These are phyloP conservation scores for Chrysopogon serrulatus DNA, from an alignment of 176 grass and related monocot species.

Conservation along the genomic window DNA sequence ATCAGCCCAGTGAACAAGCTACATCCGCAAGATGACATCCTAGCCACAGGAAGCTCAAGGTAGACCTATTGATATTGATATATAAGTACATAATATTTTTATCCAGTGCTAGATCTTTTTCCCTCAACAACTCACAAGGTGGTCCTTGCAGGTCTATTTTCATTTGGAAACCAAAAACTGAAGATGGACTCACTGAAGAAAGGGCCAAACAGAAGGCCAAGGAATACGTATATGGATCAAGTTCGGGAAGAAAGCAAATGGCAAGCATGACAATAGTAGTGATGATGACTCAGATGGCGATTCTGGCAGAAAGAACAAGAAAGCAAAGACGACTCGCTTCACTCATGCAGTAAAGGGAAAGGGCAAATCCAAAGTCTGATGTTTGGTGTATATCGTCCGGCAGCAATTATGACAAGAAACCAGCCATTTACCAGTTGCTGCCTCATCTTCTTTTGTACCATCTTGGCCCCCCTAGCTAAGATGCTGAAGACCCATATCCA, in stretches of 20 bases:
- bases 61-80: slow-evolving; percentile 5
- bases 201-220: slow-evolving; percentile 46
- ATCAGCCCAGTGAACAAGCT: slow-evolving; percentile 96
- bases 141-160: slow-evolving; percentile 63
- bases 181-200: slow-evolving; percentile 25
- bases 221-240: slow-evolving; percentile 63
- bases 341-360: slow-evolving; percentile 46
- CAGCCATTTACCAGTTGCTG: background rate
- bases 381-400: background rate
- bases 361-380: slow-evolving; percentile 50
- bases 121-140: background rate
- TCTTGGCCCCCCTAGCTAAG: background rate
- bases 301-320: slow-evolving; percentile 55
- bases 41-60: slow-evolving; percentile 93
- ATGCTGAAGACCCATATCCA: background rate
- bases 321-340: slow-evolving; percentile 50
- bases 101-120: background rate
- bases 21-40: slow-evolving; percentile 66
- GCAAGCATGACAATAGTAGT: slow-evolving; percentile 51
- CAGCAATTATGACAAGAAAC: slow-evolving; percentile 4
- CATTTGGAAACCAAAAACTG: slow-evolving; percentile 77
- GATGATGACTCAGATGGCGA: slow-evolving; percentile 44
- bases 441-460: background rate
- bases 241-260: slow-evolving; percentile 47
- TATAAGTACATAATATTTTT: background rate